Evolutionary conservation across 306 rosid species (phyloP).

Genomic region (Echinosophora koreensis): DNA sequence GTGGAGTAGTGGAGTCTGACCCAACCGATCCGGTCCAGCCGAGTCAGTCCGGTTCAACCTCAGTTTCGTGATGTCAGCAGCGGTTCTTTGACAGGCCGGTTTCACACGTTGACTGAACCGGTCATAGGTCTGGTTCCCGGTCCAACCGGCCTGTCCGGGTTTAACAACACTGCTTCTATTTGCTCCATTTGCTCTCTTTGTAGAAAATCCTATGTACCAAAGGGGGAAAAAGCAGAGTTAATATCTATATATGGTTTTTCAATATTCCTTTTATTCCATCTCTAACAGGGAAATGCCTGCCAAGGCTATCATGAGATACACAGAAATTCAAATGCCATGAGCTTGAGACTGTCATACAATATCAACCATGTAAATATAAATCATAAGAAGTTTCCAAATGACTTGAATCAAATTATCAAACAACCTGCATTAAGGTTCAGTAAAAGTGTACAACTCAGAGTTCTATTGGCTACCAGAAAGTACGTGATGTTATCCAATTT

Average conservation of each 20-base stretch:
- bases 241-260: not conserved
- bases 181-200: not conserved
- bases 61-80: too few species aligned
- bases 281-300: not conserved
- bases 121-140: too few species aligned
- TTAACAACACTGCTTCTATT: too few species aligned
- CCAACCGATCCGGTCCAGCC: too few species aligned
- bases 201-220: not conserved
- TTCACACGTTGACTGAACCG: too few species aligned
- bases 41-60: too few species aligned
- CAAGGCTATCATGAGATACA: not conserved
- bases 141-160: too few species aligned
- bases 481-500: conserved; percentile 25
- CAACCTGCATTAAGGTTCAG: not conserved
- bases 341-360: not conserved
- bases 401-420: not conserved
- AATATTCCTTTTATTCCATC: not conserved
- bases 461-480: conserved; percentile 2
- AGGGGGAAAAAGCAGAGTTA: too few species aligned
- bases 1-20: too few species aligned
- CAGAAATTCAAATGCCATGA: not conserved
- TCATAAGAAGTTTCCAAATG: not conserved
- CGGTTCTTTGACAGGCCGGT: too few species aligned
- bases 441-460: not conserved
- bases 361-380: not conserved